Percentiles rank a stretch among this genome's conserved stretches.
Evolutionary conservation across 176 grass and related monocot species (phyloP).

Genomic region (Aegilops bicornis): DNA sequence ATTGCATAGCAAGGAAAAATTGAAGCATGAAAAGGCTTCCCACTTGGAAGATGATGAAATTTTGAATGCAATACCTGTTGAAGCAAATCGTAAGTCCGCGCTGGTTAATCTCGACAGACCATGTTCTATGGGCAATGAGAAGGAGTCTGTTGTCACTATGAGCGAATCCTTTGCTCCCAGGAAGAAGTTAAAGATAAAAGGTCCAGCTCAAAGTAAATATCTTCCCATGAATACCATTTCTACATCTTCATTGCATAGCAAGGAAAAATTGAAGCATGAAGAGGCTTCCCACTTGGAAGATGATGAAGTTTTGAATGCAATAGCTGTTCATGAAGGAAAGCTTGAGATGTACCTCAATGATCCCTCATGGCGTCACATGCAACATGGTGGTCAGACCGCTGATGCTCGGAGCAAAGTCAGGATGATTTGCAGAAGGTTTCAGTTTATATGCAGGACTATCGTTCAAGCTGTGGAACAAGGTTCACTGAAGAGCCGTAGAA

Average conservation of each 20-base stretch:
- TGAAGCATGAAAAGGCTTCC: conserved; percentile 22
- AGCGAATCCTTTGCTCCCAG: conserved; percentile 1
- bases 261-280: conserved; percentile 28
- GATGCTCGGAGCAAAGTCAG: conserved; percentile 44
- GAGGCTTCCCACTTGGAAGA: conserved; percentile 17
- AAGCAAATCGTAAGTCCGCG: conserved; percentile 21
- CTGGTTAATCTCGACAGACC: background rate
- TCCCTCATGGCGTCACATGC: conserved; percentile 1
- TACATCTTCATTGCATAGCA: background rate
- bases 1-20: conserved; percentile 13
- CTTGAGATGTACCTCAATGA: conserved; percentile 29
- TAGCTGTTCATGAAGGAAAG: conserved; percentile 27
- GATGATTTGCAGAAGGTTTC: conserved; percentile 47
- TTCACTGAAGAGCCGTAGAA: conserved; percentile 26
- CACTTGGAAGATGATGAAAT: conserved; percentile 26
- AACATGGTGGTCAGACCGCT: conserved; percentile 9
- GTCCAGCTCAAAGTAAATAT: background rate
- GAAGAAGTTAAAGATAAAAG: conserved; percentile 34
- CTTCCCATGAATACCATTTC: background rate
- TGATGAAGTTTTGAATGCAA: conserved; percentile 33
- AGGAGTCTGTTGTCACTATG: background rate
- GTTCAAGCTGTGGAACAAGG: conserved; percentile 39
- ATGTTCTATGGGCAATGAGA: background rate
- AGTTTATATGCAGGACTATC: conserved; percentile 48
- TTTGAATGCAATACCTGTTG: conserved; percentile 12